A percentile compares a stretch with the other conserved stretches of the same genome.
Evolutionary conservation across 768 basidiomycete species (phyloP).

Genomic region (Suillus bovinus): DNA sequence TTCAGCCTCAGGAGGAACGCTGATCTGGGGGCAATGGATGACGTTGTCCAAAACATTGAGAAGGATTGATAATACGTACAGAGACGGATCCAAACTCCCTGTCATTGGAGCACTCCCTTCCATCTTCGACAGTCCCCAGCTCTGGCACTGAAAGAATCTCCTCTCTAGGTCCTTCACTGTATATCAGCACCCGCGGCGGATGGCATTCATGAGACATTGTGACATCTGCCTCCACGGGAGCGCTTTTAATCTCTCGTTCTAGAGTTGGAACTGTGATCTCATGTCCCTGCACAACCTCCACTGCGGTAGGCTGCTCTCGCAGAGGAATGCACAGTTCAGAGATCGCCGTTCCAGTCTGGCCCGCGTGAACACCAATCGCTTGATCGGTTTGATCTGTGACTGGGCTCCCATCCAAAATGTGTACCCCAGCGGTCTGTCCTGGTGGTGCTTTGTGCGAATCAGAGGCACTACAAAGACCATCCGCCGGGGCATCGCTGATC

Average conservation of each 20-base stretch:
- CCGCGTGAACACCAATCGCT: background rate
- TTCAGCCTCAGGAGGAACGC: background rate
- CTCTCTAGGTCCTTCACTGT: background rate
- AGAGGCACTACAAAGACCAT: background rate
- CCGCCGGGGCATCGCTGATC: background rate
- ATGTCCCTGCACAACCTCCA: background rate
- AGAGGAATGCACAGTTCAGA: background rate
- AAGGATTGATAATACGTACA: background rate
- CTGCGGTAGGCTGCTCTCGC: background rate
- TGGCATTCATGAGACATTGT: background rate
- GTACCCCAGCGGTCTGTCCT: background rate
- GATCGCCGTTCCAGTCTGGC: background rate
- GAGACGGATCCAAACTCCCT: background rate
- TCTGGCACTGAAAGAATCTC: background rate
- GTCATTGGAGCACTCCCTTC: background rate
- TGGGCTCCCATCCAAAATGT: background rate
- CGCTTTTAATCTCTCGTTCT: background rate
- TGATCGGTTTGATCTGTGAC: background rate
- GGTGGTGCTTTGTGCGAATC: background rate
- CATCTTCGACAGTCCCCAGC: background rate
- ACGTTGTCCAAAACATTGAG: no score
- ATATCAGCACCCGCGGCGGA: background rate
- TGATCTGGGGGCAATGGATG: background rate
- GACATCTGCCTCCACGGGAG: background rate
- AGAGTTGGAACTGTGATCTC: background rate